A percentile compares a stretch with the other conserved stretches of the same genome.
Evolutionary conservation across 2,329 filamentous ascomycete genomes (phyloP).

Genomic region (Leptographium flavum): DNA sequence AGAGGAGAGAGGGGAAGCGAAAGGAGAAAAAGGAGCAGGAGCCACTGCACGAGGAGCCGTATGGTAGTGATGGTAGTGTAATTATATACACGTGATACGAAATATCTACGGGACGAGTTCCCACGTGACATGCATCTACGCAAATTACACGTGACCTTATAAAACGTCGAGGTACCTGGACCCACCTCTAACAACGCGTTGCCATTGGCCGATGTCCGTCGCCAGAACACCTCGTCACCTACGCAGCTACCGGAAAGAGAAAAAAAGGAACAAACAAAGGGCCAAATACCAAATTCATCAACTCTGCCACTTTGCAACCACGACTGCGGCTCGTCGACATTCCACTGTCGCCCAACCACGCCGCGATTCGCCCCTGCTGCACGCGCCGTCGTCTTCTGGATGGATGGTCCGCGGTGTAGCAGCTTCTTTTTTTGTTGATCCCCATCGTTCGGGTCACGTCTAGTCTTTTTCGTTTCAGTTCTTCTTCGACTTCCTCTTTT

Average conservation of each 20-base stretch:
- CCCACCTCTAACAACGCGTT: constrained; percentile 5
- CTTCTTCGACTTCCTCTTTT: neutral
- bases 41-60: too few relatives aligned
- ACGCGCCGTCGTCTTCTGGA: constrained; percentile 3
- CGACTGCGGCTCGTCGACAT: neutral
- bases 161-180: neutral
- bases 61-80: too few relatives aligned
- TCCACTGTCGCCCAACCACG: neutral
- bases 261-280: constrained; percentile 8
- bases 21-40: too few relatives aligned
- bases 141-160: too few relatives aligned
- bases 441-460: too few relatives aligned
- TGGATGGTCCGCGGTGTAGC: constrained; percentile 4
- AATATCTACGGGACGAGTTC: too few relatives aligned
- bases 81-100: too few relatives aligned
- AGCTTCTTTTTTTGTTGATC: neutral
- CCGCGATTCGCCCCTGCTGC: neutral
- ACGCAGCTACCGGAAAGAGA: constrained; percentile 9
- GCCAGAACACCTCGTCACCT: constrained; percentile 1
- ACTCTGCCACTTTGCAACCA: neutral
- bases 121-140: too few relatives aligned
- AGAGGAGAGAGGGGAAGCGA: too few relatives aligned
- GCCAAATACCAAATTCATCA: neutral
- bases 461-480: neutral
- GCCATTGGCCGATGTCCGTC: constrained; percentile 4